These are phyloP conservation scores for Apocynum venetum DNA, from an alignment of 257 asterid species.

Conservation along the genomic window DNA sequence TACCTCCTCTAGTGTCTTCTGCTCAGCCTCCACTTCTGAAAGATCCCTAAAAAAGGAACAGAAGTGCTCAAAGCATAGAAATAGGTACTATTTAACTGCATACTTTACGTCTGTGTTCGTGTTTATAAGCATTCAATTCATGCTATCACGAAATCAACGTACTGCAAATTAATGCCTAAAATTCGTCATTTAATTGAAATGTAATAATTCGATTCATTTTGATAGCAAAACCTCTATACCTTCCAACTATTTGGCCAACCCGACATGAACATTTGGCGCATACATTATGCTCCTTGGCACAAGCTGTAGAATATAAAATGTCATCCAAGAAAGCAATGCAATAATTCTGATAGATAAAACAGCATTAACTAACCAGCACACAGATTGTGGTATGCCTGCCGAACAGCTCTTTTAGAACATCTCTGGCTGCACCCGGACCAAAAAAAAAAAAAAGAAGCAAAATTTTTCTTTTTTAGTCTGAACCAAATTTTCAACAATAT, in stretches of 20 bases:
- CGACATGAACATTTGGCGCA: conserved; percentile 90
- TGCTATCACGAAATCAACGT: neutral
- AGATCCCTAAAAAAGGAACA: conserved; percentile 50
- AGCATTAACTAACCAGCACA: conserved; percentile 57
- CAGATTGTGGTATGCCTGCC: conserved; percentile 90
- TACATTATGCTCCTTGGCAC: conserved; percentile 84
- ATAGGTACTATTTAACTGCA: neutral
- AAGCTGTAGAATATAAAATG: conserved; percentile 37
- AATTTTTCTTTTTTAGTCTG: no score
- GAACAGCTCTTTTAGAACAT: conserved; percentile 91
- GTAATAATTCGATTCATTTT: neutral
- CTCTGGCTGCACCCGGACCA: conserved; percentile 43
- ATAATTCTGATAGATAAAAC: neutral
- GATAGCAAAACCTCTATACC: conserved; percentile 28
- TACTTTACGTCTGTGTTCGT: neutral
- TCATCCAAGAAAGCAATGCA: neutral
- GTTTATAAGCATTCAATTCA: neutral
- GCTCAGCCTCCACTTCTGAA: conserved; percentile 79
- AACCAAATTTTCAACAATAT: neutral
- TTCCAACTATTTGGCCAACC: conserved; percentile 58
- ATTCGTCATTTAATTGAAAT: neutral
- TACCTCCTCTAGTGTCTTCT: conserved; percentile 81
- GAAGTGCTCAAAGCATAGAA: neutral
- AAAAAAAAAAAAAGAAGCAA: no score
- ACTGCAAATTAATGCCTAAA: neutral